Conservation (phyloP, 495 filamentous ascomycete species). For the Penicillium parvum region DNA sequence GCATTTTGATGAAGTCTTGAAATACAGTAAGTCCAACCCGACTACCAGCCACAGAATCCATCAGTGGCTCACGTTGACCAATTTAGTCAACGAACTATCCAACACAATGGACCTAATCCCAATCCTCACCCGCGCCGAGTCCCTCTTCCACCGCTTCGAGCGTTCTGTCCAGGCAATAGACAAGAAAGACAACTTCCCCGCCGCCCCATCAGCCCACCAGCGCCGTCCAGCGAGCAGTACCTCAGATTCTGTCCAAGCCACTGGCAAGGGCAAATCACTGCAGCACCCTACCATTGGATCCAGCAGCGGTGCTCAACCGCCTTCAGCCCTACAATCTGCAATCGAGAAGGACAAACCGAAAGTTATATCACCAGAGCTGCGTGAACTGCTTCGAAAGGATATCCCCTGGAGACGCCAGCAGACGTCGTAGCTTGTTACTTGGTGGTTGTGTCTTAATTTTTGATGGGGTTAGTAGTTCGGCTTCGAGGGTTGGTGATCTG, state of each 20-base stretch:
- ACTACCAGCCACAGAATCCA: neutral
- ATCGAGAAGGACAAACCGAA: slow-evolving; percentile 43
- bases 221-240: slow-evolving; percentile 31
- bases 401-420: slow-evolving; percentile 42
- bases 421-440: slow-evolving; percentile 1
- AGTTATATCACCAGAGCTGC: slow-evolving; percentile 77
- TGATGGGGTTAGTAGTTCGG: too few species aligned
- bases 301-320: slow-evolving; percentile 22
- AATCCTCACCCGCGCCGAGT: slow-evolving; percentile 81
- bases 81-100: slow-evolving; percentile 80
- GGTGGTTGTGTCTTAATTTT: too few species aligned
- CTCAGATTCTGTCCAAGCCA: slow-evolving; percentile 1
- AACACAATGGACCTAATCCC: slow-evolving; percentile 85
- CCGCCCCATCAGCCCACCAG: slow-evolving; percentile 53
- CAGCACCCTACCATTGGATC: slow-evolving; percentile 23
- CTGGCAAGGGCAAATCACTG: slow-evolving; percentile 34
- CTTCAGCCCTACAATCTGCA: slow-evolving; percentile 15
- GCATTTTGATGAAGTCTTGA: slow-evolving; percentile 94
- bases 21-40: slow-evolving; percentile 68
- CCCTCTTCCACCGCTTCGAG: slow-evolving; percentile 82
- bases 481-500: too few species aligned
- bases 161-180: slow-evolving; percentile 84
- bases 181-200: slow-evolving; percentile 76
- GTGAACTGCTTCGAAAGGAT: slow-evolving; percentile 67
- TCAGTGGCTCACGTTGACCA: too few species aligned